These are phyloP conservation scores for Aegilops bicornis DNA, from an alignment of 176 grass and related monocot genomes.

Conservation along the genomic window DNA sequence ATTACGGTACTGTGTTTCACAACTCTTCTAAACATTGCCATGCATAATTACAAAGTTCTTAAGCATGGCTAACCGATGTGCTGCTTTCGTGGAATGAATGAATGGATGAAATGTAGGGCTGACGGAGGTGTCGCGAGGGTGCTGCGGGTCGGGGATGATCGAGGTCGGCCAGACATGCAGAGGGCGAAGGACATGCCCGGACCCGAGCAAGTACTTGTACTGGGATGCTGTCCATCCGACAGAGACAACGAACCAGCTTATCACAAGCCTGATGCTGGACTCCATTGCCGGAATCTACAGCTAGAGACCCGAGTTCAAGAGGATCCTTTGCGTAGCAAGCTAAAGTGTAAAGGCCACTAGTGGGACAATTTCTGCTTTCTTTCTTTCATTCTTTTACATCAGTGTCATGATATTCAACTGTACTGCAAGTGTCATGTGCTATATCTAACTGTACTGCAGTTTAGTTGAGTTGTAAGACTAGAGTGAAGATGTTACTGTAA, in stretches of 20 bases:
- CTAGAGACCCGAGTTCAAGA: background rate
- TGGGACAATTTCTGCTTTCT: background rate
- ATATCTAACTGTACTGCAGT: background rate
- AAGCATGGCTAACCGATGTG: background rate
- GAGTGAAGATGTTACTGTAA: background rate
- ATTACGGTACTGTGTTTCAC: conserved; percentile 31
- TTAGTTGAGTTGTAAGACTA: background rate
- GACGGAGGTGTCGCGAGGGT: conserved; percentile 47
- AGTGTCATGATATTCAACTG: background rate
- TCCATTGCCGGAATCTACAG: conserved; percentile 30
- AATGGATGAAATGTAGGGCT: conserved; percentile 34
- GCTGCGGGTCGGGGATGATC: conserved; percentile 58
- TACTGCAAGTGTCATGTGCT: background rate
- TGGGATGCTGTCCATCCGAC: conserved; percentile 83
- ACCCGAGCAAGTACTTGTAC: conserved; percentile 65
- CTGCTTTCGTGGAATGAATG: background rate
- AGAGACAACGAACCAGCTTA: conserved; percentile 52
- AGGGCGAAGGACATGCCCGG: conserved; percentile 50
- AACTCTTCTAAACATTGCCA: background rate
- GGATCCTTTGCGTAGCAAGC: no score
- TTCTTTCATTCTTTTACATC: background rate
- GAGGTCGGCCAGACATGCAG: conserved; percentile 64
- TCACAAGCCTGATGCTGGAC: conserved; percentile 33
- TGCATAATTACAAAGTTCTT: background rate
- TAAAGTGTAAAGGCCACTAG: no score